Base-by-base conservation (phyloP, 768 basidiomycete genomes). In the Hygrocybe punicea region DNA sequence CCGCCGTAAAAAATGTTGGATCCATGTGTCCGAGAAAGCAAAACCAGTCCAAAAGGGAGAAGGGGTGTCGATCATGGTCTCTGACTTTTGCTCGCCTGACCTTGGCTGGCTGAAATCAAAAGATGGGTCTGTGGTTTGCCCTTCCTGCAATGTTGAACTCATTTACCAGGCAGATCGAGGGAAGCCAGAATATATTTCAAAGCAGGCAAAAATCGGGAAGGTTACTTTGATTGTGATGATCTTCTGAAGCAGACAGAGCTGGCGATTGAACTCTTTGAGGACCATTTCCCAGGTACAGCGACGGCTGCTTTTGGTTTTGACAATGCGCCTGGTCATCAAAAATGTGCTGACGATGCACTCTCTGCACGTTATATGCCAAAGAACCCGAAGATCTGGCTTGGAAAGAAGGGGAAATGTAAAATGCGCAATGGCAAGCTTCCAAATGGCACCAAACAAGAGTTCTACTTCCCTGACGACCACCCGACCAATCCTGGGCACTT, bases 31-130 rank as follows among this genome's bases (percentile, higher is more conserved):
- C 10, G 55, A 57, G 16, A 60, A 58, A 19, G 56, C 62, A 9
- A 56, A 42, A 16, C 71, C 69, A 25, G 45, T 64, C 13, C 49
- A 57, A 35, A 73, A 73, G 50, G 71, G 71, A 2, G 71, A 73
- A 17, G 53, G 71, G 1, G 50, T 48, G 3, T 73, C 71, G 2
- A 35, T 71, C 2, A 72, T 72, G 70, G 62, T 69, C 1, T 66
- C 70, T 1, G 66, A 71, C 50, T 72, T 72, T 53, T 57, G 70
- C 23, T 69, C 64, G 2, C 42, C 63, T 13, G 66, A 70, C 17
- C 68, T 61, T 52, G 67, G 67, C 11, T n/a, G 51, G 8, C 51
- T 65, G 16, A 62, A 50, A 19, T 21, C 59, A 40, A 56, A 36
- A 5, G 40, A 58, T 33, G 53, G 57, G 55, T 58, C 42, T 21